Evolutionary conservation across 345 rosid genomes (phyloP), one percentile per base, ranked within the genome.

Genomic region (Euphorbia tirucalli): DNA sequence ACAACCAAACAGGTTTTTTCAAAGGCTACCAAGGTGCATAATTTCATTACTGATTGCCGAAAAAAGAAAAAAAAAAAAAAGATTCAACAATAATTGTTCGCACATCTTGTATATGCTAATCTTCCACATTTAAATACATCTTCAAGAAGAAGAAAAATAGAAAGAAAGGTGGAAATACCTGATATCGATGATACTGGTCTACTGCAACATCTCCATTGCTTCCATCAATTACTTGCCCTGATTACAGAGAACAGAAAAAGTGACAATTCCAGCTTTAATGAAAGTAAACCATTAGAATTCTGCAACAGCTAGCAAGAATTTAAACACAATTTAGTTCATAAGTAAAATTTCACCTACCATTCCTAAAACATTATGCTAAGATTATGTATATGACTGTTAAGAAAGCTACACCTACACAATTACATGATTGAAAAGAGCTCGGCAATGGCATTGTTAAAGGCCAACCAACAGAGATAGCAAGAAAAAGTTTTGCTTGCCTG

Each of bases 151-250:
- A 46, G 3, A 7, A 41, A 41, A 46, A 46, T 46, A 46, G 52
- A 46, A 46, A 46, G 52, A 46, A 46, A 46, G 52, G 19, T 46
- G 19, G 11, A 46, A 11, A 46, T 61, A 32, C 43, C 65, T 16
- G 21, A 32, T 4, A 61, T 16, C 43, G 19, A 7, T 61, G 43
- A 19, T 61, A 61, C 11, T 61, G 65, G 43, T 59, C 64, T 7
- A 61, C 65, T 32, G 65, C 65, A 30, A 49, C 54, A 32, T 72
- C 69, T 54, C 69, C 75, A 50, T 72, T 72, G 49, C 69, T 63
- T 52, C 69, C 69, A 22, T 71, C 75, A 25, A 64, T 55, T 63
- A 72, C 63, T 19, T 54, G 63, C 61, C 62, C 75, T 72, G 49
- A 7, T 50, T 48, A 13, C 18, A 15, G 2, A 46, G 3, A 46